Evolutionary conservation across 2,329 filamentous ascomycete species (phyloP), one percentile per base, ranked within the genome.

Genomic region (Cladosporium austrohemisphaericum): DNA sequence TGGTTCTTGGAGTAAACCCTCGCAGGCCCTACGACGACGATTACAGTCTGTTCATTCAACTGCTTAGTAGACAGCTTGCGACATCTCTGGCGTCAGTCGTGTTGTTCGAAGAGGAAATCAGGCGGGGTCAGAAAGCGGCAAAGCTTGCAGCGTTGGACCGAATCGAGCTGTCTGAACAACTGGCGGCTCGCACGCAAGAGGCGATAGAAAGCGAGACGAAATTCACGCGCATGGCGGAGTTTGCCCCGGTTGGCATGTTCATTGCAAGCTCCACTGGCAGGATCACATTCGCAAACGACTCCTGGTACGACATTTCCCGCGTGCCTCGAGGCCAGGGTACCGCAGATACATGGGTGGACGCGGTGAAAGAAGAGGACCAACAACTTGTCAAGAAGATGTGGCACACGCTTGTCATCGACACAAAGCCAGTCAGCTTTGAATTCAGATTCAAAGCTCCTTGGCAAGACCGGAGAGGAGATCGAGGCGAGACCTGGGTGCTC

Each of bases 211-310:
- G 82, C 62, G 88, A 93, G 64, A 84, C 85, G 25, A 84, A 85
- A 51, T 93, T 93, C 63, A 88, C 86, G 1, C 77, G 86, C 36
- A 90, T 93, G 85, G 86, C 88, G 2, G 87, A 91, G 61, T 88
- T 89, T 55, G 85, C 86, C 0, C 88, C 88, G 0, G 87, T 91
- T 1, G 88, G 88, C 22, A 85, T 94, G 71, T 92, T 92, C 64
- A 91, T 93, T 57, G 85, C 86, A n/a, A 79, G 89, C 60, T 76
- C 79, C 0, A 67, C 74, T 32, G 88, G 88, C 3, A 72, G 77
- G 19, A 86, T 93, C 58, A 86, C 79, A 8, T 93, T 88, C 63
- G 87, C 84, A 63, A 94, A 94, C 63, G 85, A 91, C 54, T 87
- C 85, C 62, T 93, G 76, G 76, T 78, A 77, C 53, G 74, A 77